Conservation (phyloP, 2,329 filamentous ascomycete genomes). For the Tolypocladium nubicola region DNA sequence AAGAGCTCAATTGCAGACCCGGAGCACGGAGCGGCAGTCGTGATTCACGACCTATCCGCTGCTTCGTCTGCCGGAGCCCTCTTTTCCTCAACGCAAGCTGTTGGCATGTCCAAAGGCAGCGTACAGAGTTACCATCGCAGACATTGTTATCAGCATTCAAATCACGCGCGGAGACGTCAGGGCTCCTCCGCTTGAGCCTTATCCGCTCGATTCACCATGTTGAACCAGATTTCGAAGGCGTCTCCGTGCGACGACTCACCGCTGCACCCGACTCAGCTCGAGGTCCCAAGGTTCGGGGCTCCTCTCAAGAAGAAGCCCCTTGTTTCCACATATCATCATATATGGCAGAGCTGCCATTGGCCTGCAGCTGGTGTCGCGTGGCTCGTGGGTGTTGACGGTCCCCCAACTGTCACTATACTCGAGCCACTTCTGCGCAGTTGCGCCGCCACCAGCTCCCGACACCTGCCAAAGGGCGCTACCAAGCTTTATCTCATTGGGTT, state of each 20-base stretch:
- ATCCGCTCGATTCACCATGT: not conserved
- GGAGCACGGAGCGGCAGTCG: not conserved
- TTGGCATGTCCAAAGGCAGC: not conserved
- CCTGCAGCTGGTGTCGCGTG: not conserved
- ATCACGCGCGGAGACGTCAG: not conserved
- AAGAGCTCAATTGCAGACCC: not conserved
- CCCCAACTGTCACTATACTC: not conserved
- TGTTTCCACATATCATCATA: not conserved
- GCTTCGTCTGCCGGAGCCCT: not conserved
- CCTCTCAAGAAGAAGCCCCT: not conserved
- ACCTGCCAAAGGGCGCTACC: not conserved
- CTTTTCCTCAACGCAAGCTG: not conserved
- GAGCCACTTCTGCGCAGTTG: not conserved
- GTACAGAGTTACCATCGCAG: not conserved
- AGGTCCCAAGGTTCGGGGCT: not conserved
- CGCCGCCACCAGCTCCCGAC: not conserved
- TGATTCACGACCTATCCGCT: not conserved
- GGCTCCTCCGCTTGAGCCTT: not conserved
- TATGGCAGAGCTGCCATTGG: not conserved
- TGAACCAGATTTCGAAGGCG: not conserved
- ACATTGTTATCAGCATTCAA: not conserved
- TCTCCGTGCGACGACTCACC: not conserved
- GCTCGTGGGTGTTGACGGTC: not conserved
- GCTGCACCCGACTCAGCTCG: not conserved
- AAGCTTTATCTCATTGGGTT: not conserved